Percentiles rank a stretch among this genome's conserved stretches.
phyloP scores from a whole-genome alignment of 805 yeast species.

The Teunomyces stri region DNA sequence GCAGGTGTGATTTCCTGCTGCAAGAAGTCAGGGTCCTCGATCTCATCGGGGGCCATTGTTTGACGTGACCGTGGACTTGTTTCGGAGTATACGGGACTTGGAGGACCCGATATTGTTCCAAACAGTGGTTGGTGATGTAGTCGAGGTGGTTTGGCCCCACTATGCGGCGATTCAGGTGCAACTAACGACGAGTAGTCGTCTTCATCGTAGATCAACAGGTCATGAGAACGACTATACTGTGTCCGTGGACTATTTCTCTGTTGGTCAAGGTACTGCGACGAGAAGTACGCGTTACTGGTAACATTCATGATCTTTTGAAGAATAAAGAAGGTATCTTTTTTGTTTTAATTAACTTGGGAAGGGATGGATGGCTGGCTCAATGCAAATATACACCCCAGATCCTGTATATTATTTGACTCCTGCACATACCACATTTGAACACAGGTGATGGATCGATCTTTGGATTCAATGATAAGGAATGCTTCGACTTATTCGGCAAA shows the following conservation, averaged over 20 bases:
- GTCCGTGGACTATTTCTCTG: slow-evolving; percentile 10
- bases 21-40: slow-evolving; percentile 22
- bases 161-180: neutral
- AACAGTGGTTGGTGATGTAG: neutral
- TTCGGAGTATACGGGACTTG: neutral
- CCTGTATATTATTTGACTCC: too few relatives aligned
- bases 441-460: too few relatives aligned
- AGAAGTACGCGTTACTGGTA: slow-evolving; percentile 40
- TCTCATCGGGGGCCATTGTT: neutral
- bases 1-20: slow-evolving; percentile 40
- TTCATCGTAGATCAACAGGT: neutral
- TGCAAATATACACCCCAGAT: too few relatives aligned
- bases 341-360: neutral
- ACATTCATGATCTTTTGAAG: slow-evolving; percentile 30
- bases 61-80: neutral
- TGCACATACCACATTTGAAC: neutral
- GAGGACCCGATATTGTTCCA: neutral
- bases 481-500: slow-evolving; percentile 1
- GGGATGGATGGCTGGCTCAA: neutral
- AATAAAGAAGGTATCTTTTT: neutral
- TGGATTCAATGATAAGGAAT: neutral
- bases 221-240: neutral
- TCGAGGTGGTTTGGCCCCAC: neutral
- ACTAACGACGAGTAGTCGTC: neutral
- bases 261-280: slow-evolving; percentile 34